Percentiles rank a stretch among this genome's conserved stretches.
Evolutionary conservation across 352 stramenopile species (phyloP).

Genomic region (Aphanomyces stellatus): DNA sequence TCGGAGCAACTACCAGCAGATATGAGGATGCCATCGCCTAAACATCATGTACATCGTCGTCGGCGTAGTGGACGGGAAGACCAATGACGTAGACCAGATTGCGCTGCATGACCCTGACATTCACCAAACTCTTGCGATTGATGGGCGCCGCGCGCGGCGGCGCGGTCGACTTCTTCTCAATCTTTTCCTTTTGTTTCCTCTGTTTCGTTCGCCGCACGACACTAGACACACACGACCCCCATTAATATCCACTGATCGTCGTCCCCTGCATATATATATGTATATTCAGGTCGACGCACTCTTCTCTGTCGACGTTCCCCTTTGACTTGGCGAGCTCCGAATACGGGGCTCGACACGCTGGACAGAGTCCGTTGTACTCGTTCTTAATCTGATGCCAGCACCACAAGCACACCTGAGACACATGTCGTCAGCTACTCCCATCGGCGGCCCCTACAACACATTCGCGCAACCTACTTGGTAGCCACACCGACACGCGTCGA

Average conservation of each 20-base stretch:
- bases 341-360: conserved; percentile 96
- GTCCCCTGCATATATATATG: neutral
- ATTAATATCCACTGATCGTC: too few relatives aligned
- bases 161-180: conserved; percentile 47
- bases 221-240: conserved; percentile 25
- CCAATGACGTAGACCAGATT: conserved; percentile 95
- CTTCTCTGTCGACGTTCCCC: conserved; percentile 91
- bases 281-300: conserved; percentile 38
- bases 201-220: conserved; percentile 71
- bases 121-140: conserved; percentile 79
- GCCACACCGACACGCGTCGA: conserved; percentile 98
- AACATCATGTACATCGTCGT: conserved; percentile 47
- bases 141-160: conserved; percentile 30
- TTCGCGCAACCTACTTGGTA: conserved; percentile 80
- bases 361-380: conserved; percentile 96
- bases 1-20: conserved; percentile 48
- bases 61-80: conserved; percentile 71
- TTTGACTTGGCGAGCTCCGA: conserved; percentile 87
- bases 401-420: conserved; percentile 97
- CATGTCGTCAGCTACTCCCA: neutral
- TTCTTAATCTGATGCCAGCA: conserved; percentile 99
- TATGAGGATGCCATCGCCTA: neutral
- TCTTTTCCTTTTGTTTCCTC: conserved; percentile 80
- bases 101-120: conserved; percentile 89
- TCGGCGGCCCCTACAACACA: too few relatives aligned